phyloP scores from a whole-genome alignment of 2,329 filamentous ascomycete genomes.

The Diaporthe capsici region DNA sequence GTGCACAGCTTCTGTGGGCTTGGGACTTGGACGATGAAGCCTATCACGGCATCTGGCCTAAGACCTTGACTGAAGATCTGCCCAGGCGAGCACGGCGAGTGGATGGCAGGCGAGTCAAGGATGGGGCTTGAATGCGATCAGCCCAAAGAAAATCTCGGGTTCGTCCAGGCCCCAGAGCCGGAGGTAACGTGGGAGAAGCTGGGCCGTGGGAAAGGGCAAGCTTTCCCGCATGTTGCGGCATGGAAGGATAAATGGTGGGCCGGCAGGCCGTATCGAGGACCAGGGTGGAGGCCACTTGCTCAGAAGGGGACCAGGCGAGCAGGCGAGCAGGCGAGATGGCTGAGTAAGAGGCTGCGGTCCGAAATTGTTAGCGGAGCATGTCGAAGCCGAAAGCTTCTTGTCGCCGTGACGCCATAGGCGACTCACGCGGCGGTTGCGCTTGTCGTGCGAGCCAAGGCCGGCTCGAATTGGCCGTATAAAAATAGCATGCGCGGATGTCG shows the following conservation, averaged over 20 bases:
- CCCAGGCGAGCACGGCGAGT: conserved; percentile 25
- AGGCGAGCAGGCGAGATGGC: conserved; percentile 12
- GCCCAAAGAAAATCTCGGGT: conserved; percentile 33
- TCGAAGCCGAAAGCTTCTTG: conserved; percentile 12
- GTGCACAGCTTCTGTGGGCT: conserved; percentile 16
- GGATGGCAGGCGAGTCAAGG: conserved; percentile 26
- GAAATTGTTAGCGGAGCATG: conserved; percentile 36
- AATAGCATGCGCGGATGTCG: conserved; percentile 39
- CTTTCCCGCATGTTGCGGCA: conserved; percentile 34
- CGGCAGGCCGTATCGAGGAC: conserved; percentile 2
- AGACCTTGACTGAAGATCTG: conserved; percentile 13
- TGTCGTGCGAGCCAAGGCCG: conserved; percentile 20
- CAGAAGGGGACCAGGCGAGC: background rate
- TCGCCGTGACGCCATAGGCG: conserved; percentile 22
- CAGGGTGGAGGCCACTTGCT: conserved; percentile 17
- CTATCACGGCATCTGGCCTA: conserved; percentile 11
- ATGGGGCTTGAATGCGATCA: conserved; percentile 30
- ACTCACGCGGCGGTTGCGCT: conserved; percentile 32
- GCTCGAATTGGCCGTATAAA: conserved; percentile 10
- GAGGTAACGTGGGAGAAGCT: conserved; percentile 32
- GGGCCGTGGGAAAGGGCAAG: conserved; percentile 25
- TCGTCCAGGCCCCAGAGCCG: conserved; percentile 29
- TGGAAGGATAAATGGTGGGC: conserved; percentile 19
- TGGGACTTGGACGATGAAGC: background rate
- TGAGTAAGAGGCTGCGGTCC: conserved; percentile 22